Percentiles rank a stretch among this genome's conserved stretches.
Evolutionary conservation across 140 eudicot species (phyloP).

Genomic region (Stevia rebaudiana): DNA sequence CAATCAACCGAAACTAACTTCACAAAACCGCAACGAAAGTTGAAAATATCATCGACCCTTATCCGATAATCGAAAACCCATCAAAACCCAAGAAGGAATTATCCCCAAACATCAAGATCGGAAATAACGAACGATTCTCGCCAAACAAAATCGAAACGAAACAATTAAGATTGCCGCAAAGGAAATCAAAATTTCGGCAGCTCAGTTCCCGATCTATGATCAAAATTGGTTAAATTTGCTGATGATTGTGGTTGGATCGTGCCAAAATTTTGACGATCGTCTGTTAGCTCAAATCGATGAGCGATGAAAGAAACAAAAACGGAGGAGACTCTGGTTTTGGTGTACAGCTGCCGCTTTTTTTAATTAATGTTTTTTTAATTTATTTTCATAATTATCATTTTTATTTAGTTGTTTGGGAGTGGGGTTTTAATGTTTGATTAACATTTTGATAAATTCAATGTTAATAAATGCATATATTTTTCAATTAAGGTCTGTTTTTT

Average conservation of each 20-base stretch:
- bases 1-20: slow-evolving; percentile 29
- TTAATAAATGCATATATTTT: slow-evolving; percentile 9
- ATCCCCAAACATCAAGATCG: slow-evolving; percentile 49
- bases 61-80: slow-evolving; percentile 38
- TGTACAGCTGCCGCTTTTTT: slow-evolving; percentile 71
- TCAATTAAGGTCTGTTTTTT: not conserved
- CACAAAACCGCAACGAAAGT: slow-evolving; percentile 26
- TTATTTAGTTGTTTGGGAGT: slow-evolving; percentile 20
- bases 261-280: slow-evolving; percentile 33
- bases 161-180: slow-evolving; percentile 1
- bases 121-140: slow-evolving; percentile 12
- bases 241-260: slow-evolving; percentile 43
- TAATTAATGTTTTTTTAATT: not conserved
- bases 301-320: slow-evolving; percentile 46
- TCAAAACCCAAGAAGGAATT: slow-evolving; percentile 32
- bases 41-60: slow-evolving; percentile 37
- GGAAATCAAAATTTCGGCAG: not conserved
- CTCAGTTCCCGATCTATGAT: slow-evolving; percentile 31
- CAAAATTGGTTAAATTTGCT: slow-evolving; percentile 27
- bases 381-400: slow-evolving; percentile 9
- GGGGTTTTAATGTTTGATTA: slow-evolving; percentile 10
- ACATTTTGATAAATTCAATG: not conserved
- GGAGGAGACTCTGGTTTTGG: slow-evolving; percentile 53
- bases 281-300: slow-evolving; percentile 57
- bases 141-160: slow-evolving; percentile 11